Conservation (phyloP, 257 asterid genomes). For the Solanum corneliomulleri region DNA sequence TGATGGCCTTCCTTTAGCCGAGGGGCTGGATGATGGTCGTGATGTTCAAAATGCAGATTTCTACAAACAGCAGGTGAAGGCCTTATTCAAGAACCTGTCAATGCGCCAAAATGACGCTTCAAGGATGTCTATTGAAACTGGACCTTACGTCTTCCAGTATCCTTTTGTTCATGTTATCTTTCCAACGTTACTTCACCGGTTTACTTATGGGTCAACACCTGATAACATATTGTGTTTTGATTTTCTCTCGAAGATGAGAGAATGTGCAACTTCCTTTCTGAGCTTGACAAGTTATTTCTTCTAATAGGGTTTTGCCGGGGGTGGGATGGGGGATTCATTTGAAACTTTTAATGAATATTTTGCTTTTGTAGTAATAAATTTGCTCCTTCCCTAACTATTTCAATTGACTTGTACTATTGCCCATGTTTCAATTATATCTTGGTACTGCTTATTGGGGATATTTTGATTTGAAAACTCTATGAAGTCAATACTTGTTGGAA, state of each 20-base stretch:
- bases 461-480: background rate
- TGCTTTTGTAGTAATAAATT: background rate
- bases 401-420: background rate
- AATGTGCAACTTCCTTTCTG: background rate
- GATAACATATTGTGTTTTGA: background rate
- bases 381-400: background rate
- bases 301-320: background rate
- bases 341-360: background rate
- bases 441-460: background rate
- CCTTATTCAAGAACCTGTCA: conserved; percentile 77
- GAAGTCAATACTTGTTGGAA: background rate
- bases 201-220: background rate
- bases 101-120: conserved; percentile 82
- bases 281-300: background rate
- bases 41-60: conserved; percentile 74
- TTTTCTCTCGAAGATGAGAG: background rate
- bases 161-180: conserved; percentile 20
- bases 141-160: conserved; percentile 90
- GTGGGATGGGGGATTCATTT: background rate
- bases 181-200: background rate
- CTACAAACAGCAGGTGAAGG: conserved; percentile 86
- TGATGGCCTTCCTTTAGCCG: conserved; percentile 89
- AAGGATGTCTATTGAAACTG: conserved; percentile 93
- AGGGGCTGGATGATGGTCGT: conserved; percentile 94
- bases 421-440: background rate